These are phyloP conservation scores for Glarea lozoyensis DNA, from an alignment of 495 filamentous ascomycete genomes.

Conservation along the genomic window DNA sequence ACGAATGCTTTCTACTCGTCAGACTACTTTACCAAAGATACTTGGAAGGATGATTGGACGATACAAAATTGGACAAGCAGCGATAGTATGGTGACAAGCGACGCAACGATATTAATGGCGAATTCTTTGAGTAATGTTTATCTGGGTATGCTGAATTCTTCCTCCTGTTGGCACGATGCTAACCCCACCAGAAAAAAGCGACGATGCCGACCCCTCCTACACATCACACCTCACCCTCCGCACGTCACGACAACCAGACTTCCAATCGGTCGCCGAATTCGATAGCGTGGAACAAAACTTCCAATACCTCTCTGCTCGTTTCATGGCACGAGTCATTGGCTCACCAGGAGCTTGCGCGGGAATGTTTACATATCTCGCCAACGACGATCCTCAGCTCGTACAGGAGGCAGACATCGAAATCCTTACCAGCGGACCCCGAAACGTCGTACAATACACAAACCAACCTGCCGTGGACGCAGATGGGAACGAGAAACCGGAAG, in stretches of 20 bases:
- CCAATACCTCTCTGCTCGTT: slow-evolving; percentile 52
- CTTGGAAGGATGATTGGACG: slow-evolving; percentile 44
- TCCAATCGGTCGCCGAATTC: slow-evolving; percentile 58
- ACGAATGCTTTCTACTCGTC: slow-evolving; percentile 27
- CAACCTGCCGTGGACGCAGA: slow-evolving; percentile 44
- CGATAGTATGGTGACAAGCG: slow-evolving; percentile 6
- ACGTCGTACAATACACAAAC: slow-evolving; percentile 62
- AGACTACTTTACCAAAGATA: slow-evolving; percentile 29
- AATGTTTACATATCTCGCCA: slow-evolving; percentile 54
- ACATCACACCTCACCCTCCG: slow-evolving; percentile 53
- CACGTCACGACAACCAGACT: slow-evolving; percentile 43
- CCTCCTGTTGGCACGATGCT: slow-evolving; percentile 11
- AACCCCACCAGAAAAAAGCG: slow-evolving; percentile 25
- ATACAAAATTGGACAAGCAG: slow-evolving; percentile 49
- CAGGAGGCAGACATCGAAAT: slow-evolving; percentile 77
- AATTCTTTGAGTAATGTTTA: slow-evolving; percentile 62
- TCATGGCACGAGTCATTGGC: slow-evolving; percentile 46
- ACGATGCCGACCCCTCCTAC: slow-evolving; percentile 22
- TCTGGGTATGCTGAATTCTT: slow-evolving; percentile 27
- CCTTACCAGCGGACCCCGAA: slow-evolving; percentile 46
- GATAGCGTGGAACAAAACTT: slow-evolving; percentile 45
- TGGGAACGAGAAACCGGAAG: slow-evolving; percentile 37
- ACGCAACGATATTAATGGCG: slow-evolving; percentile 41
- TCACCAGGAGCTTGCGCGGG: slow-evolving; percentile 55
- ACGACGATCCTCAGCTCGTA: slow-evolving; percentile 32